Base-by-base conservation (phyloP, 768 basidiomycete genomes). In the Tulasnella sp. region DNA sequence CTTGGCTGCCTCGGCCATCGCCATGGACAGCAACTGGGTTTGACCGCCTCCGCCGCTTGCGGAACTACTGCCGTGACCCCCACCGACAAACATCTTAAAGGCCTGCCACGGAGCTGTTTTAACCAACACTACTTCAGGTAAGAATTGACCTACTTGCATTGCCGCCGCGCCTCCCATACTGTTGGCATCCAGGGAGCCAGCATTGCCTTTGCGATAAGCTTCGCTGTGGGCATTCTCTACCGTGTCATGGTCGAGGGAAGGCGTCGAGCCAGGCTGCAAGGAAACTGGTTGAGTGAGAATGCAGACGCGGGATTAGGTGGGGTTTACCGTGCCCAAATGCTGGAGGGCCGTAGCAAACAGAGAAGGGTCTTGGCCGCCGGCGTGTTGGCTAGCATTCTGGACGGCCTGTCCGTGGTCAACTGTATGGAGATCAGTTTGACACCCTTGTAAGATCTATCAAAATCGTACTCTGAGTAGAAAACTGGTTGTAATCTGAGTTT, bases 151-250 rank as follows among this genome's bases (percentile, higher is more conserved):
- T 58, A 80, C 83, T 74, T 86, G 76, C 61, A 86, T 61, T 12
- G 88, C 88, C 17, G 88, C 88, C 23, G 88, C 88, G 58, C 82
- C 75, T 17, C 87, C 87, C 59, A 89, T 67, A 12, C 79, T 74
- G 27, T 73, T 69, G 2, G 87, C 84, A 59, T 72, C 74, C 64
- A 90, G 60, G n/a, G 66, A 69, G 21, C 72, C 65, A 0, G 77
- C 72, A 35, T 77, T 72, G 5, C 75, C 76, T 43, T 79, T 63
- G 35, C 35, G n/a, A 40, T 58, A 58, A 15, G 49, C 57, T 25
- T 31, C 15, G 19, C 41, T 39, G 32, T 61, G 58, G 19, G 42
- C 49, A 3, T 60, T 14, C 37, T 58, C 35, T 34, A 61, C 39
- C 1, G n/a, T 29, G 12, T 27, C 3, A 15, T 61, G 57, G 11